Conservation (phyloP, 371 early-diverging fungal genomes). For the Mucor sp. region DNA sequence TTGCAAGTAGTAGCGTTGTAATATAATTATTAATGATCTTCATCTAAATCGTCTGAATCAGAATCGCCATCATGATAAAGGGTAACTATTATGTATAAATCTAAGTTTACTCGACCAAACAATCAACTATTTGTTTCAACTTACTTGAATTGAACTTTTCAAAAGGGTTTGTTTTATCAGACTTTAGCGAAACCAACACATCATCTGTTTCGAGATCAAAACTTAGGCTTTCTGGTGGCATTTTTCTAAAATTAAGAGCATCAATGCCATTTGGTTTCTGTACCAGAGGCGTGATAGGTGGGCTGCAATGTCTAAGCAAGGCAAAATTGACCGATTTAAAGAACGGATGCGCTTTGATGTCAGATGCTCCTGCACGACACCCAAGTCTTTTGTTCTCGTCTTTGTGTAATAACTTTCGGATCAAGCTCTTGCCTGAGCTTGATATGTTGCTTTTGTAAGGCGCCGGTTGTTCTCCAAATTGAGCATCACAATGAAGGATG, state of each 20-base stretch:
- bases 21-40: not conserved
- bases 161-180: conserved; percentile 29
- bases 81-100: conserved; percentile 45
- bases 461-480: conserved; percentile 66
- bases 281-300: conserved; percentile 85
- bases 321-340: conserved; percentile 94
- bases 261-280: conserved; percentile 58
- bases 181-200: conserved; percentile 16
- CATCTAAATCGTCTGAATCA: conserved; percentile 25
- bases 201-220: conserved; percentile 32
- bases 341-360: conserved; percentile 90
- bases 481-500: conserved; percentile 76
- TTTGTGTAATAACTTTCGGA: conserved; percentile 82
- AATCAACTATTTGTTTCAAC: not conserved
- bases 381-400: conserved; percentile 85
- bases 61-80: conserved; percentile 66
- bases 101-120: not conserved
- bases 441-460: conserved; percentile 34
- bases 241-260: conserved; percentile 67
- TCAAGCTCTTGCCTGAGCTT: conserved; percentile 65
- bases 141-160: conserved; percentile 37
- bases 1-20: not conserved
- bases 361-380: conserved; percentile 86
- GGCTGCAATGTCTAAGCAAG: conserved; percentile 74
- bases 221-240: conserved; percentile 29